Conservation (phyloP, 2,329 filamentous ascomycete species). For the Fusarium incarnatum region DNA sequence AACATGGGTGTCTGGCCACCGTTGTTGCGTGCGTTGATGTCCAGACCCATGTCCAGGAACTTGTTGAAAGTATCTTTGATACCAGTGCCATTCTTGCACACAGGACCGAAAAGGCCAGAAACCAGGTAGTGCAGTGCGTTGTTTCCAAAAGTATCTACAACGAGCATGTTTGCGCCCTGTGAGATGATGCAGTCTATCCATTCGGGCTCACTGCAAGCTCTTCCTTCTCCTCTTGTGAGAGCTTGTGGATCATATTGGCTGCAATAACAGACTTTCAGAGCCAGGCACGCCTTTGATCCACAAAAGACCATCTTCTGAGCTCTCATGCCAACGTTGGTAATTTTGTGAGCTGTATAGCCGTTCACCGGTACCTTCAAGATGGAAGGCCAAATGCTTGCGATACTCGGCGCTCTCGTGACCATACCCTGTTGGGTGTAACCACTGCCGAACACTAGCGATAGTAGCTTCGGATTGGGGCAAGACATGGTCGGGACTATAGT, state of each 20-base stretch:
- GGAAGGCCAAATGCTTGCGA: conserved; percentile 33
- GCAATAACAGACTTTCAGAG: conserved; percentile 54
- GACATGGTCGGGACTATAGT: conserved; percentile 51
- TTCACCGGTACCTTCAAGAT: conserved; percentile 24
- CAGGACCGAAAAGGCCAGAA: background rate
- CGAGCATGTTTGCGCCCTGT: conserved; percentile 22
- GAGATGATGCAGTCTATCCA: conserved; percentile 24
- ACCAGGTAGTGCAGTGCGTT: conserved; percentile 25
- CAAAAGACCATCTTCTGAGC: conserved; percentile 26
- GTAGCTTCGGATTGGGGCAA: conserved; percentile 45
- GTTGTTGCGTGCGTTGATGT: conserved; percentile 32
- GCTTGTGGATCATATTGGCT: conserved; percentile 42
- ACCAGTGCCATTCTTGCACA: background rate
- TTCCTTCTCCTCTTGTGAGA: conserved; percentile 11
- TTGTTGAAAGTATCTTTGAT: conserved; percentile 1
- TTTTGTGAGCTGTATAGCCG: conserved; percentile 18
- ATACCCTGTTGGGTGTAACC: conserved; percentile 39
- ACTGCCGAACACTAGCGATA: conserved; percentile 40
- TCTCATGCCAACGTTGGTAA: conserved; percentile 27
- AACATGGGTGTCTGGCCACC: conserved; percentile 27
- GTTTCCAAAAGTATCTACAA: conserved; percentile 21
- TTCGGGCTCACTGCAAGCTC: background rate
- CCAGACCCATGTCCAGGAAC: conserved; percentile 16
- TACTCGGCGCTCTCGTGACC: conserved; percentile 32
- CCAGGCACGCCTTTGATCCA: conserved; percentile 53